Base-by-base conservation (phyloP, 768 basidiomycete genomes). In the Auricularia sp. region DNA sequence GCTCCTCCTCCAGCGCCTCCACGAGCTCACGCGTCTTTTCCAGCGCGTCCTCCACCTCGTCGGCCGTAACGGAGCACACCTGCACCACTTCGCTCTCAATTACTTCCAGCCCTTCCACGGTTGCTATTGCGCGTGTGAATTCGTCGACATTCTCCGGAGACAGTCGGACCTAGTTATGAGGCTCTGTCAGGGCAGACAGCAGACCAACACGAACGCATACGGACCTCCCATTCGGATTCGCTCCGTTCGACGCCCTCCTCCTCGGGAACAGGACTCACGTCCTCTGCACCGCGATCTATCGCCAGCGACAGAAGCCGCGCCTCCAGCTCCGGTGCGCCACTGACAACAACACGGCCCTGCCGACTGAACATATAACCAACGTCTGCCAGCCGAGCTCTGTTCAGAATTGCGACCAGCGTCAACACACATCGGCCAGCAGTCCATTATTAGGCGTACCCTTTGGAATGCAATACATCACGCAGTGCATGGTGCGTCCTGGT, bases 301-400 rank as follows among this genome's bases (percentile, higher is more conserved):
- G 78, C 78, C 24, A 70, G 62, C 29, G 82, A 79, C 59, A 83
- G 71, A 7, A 83, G 71, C 44, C 63, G 54, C 33, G 80, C 80
- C 4, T 74, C 59, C 13, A 68, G 67, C 13, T 64, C 65, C 7
- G 71, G 72, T 4, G 73, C 66, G 66, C 76, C 73, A 29, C 73
- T 73, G 64, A 74, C 71, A 24, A 71, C 78, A 39, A 88, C 78
- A 63, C 77, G 77, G 18, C 86, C 87, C 70, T 78, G 76, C 35
- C 82, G 78, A 65, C 78, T 75, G 69, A 89, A 89, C 79, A 88
- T 82, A 71, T 83, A 89, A 67, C 81, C 82, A 33, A 88, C 86
- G 0, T 86, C 82, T 2, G 87, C 77, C 45, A 85, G 75, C 44
- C 82, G 85, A 42, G 84, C 85, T 54, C 87, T 88, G 68, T 29